Conservation (phyloP, 164 flowering plant species). For the Vitis rotundifolia region DNA sequence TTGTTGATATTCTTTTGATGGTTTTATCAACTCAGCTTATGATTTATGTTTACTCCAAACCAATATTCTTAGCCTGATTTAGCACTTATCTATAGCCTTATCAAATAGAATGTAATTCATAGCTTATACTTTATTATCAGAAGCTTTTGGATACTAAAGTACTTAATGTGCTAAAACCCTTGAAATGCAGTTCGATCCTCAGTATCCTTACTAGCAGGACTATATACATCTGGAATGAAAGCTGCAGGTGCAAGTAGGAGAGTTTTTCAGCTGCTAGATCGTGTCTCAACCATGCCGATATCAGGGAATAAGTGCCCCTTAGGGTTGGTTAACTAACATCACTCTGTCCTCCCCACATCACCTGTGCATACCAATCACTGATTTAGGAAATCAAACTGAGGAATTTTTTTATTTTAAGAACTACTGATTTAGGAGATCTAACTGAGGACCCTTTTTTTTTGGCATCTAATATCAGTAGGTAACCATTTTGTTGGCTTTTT, state of each 20-base stretch:
- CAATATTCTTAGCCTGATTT: too few relatives aligned
- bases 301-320: constrained; percentile 81
- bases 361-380: background rate
- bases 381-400: too few relatives aligned
- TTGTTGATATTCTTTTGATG: too few relatives aligned
- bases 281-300: constrained; percentile 74
- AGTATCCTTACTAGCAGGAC: constrained; percentile 76
- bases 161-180: background rate
- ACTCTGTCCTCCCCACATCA: background rate
- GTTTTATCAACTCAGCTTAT: too few relatives aligned
- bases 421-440: too few relatives aligned
- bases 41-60: too few relatives aligned
- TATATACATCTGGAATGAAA: constrained; percentile 92
- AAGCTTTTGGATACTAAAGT: background rate
- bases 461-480: too few relatives aligned
- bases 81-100: too few relatives aligned
- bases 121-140: background rate
- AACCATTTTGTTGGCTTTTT: too few relatives aligned
- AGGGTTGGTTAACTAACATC: constrained; percentile 48
- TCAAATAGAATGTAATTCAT: background rate
- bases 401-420: background rate
- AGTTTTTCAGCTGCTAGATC: constrained; percentile 95
- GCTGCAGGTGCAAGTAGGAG: constrained; percentile 99
- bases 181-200: constrained; percentile 79
- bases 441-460: too few relatives aligned